These are phyloP conservation scores for Capsicum rhomboideum DNA, from an alignment of 257 asterid species.

Conservation along the genomic window DNA sequence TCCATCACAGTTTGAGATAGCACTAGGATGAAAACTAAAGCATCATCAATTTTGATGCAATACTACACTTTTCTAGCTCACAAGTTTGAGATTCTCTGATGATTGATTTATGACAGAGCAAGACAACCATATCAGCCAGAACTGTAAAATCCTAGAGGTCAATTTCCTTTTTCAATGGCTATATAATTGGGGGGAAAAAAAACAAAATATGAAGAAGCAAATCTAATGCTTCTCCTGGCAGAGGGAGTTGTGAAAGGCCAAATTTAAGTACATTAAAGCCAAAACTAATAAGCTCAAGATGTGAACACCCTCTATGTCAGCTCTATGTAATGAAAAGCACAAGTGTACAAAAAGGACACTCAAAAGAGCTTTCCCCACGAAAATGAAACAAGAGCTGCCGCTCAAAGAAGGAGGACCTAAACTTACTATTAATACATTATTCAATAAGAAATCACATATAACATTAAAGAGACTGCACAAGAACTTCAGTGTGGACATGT, in stretches of 20 bases:
- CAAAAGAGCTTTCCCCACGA: background rate
- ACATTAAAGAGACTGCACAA: background rate
- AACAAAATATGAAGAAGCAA: background rate
- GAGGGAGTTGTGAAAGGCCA: background rate
- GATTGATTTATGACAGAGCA: background rate
- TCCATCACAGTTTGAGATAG: background rate
- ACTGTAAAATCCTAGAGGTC: background rate
- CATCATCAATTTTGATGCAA: background rate
- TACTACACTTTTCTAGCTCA: background rate
- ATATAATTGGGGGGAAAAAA: background rate
- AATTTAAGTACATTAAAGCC: background rate
- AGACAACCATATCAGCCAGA: background rate
- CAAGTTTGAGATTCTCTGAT: background rate
- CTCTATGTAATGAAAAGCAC: background rate
- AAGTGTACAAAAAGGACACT: background rate
- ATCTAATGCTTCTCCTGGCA: background rate
- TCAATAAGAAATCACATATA: background rate
- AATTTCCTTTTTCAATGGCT: background rate
- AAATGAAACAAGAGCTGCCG: background rate
- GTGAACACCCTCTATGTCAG: background rate
- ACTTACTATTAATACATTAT: background rate
- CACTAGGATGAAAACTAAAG: background rate
- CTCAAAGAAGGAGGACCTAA: background rate
- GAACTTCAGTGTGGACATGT: background rate
- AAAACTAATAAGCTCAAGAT: background rate